Evolutionary conservation across 192 early-diverging fungal species (phyloP), one percentile per base, ranked within the genome.

Genomic region (Endogone sp.): DNA sequence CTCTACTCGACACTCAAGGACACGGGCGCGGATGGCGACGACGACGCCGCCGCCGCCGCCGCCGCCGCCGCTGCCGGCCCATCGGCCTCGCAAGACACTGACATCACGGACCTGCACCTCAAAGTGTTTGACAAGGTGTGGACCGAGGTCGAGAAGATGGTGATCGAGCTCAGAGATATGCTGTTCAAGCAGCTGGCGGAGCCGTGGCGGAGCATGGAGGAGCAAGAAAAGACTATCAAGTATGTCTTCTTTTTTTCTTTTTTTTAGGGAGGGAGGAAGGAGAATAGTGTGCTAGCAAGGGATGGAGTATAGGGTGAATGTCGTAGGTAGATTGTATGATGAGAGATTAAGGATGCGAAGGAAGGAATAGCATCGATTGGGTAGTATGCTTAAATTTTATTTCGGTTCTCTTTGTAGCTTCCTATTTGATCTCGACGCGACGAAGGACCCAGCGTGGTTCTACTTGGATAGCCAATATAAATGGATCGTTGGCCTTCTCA

Each of bases 91-190:
- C n/a, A 54, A 60, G 78, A 66, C 26, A 75, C 63, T 54, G 76
- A 71, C 8, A 54, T 72, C 4, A 73, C 76, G 2, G 70, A 79
- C 29, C 49, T 71, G 23, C 77, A 79, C 58, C 84, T 85, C 57
- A 85, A 82, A 62, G 94, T 99, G 20, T 97, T 99, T 84, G 94
- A 95, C 65, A 90, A 93, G 67, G 93, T 99, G 31, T 99, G 97
- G 97, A 80, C 75, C 0, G 95, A 97, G 74, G 95, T 96, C 9
- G 90, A 92, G 57, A 84, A 89, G 29, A 93, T 94, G 70, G 88
- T 97, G 4, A 84, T 83, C 1, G 81, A 84, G 63, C 72, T 95
- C 21, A 80, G 89, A 58, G 82, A 85, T n/a, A 86, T 90, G 9
- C 77, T 99, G 68, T 89, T 92, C 37, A 82, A 83, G 57, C 85